These are phyloP conservation scores for Termitomyces sp. DNA, from an alignment of 768 basidiomycete species.

Conservation along the genomic window DNA sequence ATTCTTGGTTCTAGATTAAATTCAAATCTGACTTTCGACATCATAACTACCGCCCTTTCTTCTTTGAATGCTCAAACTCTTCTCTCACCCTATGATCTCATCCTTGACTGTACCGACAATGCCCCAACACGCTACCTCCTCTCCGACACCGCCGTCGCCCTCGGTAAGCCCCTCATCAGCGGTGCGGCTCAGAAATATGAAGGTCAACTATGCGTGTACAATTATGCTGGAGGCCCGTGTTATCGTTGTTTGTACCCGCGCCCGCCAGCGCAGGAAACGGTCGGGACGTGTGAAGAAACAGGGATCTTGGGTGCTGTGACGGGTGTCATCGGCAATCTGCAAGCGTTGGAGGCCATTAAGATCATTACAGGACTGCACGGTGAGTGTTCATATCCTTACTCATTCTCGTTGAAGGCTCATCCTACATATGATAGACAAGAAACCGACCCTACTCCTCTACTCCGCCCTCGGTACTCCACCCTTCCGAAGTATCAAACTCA, in stretches of 20 bases:
- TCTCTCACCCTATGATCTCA: slow-evolving; percentile 18
- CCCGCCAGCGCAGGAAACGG: slow-evolving; percentile 60
- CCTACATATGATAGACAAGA: slow-evolving; percentile 54
- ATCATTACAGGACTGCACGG: slow-evolving; percentile 17
- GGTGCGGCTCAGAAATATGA: slow-evolving; percentile 86
- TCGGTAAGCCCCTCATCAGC: slow-evolving; percentile 42
- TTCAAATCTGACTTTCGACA: slow-evolving; percentile 59
- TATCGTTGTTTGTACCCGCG: slow-evolving; percentile 92
- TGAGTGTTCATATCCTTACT: slow-evolving; percentile 41
- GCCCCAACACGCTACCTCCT: slow-evolving; percentile 89
- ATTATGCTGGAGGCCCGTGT: slow-evolving; percentile 77
- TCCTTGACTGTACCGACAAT: slow-evolving; percentile 50
- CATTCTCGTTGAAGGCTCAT: slow-evolving; percentile 52
- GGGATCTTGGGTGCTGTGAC: slow-evolving; percentile 89
- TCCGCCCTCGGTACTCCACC: slow-evolving; percentile 65
- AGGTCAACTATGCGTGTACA: slow-evolving; percentile 79
- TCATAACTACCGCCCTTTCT: slow-evolving; percentile 52
- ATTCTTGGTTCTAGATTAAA: slow-evolving; percentile 58
- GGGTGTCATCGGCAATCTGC: slow-evolving; percentile 85
- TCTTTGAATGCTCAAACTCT: slow-evolving; percentile 65
- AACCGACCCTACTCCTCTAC: slow-evolving; percentile 35
- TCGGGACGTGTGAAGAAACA: slow-evolving; percentile 82
- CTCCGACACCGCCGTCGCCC: slow-evolving; percentile 77
- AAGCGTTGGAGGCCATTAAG: slow-evolving; percentile 90
- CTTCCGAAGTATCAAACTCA: slow-evolving; percentile 83